Evolutionary conservation across 2,329 filamentous ascomycete species (phyloP), one percentile per base, ranked within the genome.

Genomic region (Cytospora piceae): DNA sequence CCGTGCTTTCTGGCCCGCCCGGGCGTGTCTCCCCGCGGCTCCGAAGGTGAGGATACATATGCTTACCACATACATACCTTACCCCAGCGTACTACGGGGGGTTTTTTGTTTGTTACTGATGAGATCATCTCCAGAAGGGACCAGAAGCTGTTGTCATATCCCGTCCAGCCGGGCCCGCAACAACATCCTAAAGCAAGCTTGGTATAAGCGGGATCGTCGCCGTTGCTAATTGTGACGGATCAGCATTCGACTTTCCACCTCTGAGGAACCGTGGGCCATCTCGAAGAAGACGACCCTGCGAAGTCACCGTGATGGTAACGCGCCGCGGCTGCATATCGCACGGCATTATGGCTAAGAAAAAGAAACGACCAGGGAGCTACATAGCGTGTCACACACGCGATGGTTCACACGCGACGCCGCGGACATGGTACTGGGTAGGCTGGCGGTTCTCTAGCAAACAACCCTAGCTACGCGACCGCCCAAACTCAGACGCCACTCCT

Each of bases 1-100:
- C 46, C n/a, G 46, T 49, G 46, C 46, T 49, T 49, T 12, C 46
- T 49, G 46, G 46, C 46, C 46, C 46, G 46, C 46, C n/a, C 46
- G 46, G 46, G 12, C n/a, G 11, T 49, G 46, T 22, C 9, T 24
- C n/a, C 34, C 46, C 22, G 46, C 46, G 46, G n/a, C 46, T 24
- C 46, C 46, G n/a, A 49, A 14, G 9, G 9, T 22, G 46, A 49
- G 8, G 15, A 12, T 24, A 20, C 46, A 49, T 49, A 49, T 24
- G 2, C 11, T 12, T 12, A 4, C 4, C 20, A 46, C 17, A 46
- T n/a, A n/a, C 20, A n/a, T 22, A 22, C 22, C 6, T n/a, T 24
- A 24, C 9, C 46, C 46, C 46, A 9, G 46, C 22, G 9, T 24
- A 49, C 20, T 20, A 42, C 17, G 20, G 7, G n/a, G n/a, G n/a